These are phyloP conservation scores for Mycena olivaceomarginata DNA, from an alignment of 768 basidiomycete species.

Conservation along the genomic window DNA sequence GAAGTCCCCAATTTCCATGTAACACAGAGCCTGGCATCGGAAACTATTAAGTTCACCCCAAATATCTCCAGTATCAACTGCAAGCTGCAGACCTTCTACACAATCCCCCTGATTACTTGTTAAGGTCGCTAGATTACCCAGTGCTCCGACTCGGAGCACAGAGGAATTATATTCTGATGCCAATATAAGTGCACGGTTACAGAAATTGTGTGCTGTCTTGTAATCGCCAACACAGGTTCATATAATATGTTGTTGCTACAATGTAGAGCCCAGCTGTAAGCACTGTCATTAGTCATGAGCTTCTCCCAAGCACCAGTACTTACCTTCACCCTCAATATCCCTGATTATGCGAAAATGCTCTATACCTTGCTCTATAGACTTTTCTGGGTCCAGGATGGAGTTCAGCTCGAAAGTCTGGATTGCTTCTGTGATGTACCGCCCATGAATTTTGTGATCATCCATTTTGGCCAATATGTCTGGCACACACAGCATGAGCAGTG, in stretches of 20 bases:
- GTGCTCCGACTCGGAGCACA: not conserved
- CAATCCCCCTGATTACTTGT: conserved; percentile 14
- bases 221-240: not conserved
- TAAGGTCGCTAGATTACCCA: not conserved
- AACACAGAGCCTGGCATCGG: not conserved
- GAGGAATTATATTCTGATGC: not conserved
- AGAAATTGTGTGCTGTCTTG: not conserved
- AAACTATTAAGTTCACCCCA: not conserved
- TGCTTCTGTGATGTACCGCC: conserved; percentile 6
- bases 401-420: not conserved
- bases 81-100: not conserved
- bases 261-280: not conserved
- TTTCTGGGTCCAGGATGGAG: not conserved
- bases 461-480: not conserved
- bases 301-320: not conserved
- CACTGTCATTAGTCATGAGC: not conserved
- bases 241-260: conserved; percentile 1
- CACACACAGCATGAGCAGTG: not conserved
- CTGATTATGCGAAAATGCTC: not conserved
- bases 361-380: not conserved
- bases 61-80: not conserved
- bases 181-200: conserved; percentile 1
- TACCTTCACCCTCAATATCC: not conserved
- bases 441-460: conserved; percentile 9
- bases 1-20: not conserved